These are phyloP conservation scores for Glonium stellatum DNA, from an alignment of 495 filamentous ascomycete genomes.

Conservation along the genomic window DNA sequence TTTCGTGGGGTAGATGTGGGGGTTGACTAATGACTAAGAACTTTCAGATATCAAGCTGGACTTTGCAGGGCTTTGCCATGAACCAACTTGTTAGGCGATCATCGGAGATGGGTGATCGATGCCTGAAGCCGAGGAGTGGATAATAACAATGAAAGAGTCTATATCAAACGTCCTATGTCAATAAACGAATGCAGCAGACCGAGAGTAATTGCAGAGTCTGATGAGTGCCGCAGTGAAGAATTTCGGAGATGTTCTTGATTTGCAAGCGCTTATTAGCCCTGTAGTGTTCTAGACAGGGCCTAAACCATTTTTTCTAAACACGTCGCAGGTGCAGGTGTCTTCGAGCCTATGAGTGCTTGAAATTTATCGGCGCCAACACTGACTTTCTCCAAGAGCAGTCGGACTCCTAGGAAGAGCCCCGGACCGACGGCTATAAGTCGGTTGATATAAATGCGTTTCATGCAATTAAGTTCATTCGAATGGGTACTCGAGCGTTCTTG, in stretches of 20 bases:
- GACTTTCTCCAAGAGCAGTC: slow-evolving; percentile 12
- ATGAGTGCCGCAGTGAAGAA: slow-evolving; percentile 21
- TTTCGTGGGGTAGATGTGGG: too few species aligned
- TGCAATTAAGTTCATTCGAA: slow-evolving; percentile 33
- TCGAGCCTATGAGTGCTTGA: slow-evolving; percentile 28
- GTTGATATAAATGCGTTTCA: slow-evolving; percentile 31
- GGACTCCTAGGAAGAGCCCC: slow-evolving; percentile 30
- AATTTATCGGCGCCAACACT: background rate
- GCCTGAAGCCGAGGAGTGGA: slow-evolving; percentile 20
- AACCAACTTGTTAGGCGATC: slow-evolving; percentile 23
- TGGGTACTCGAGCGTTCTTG: slow-evolving; percentile 31
- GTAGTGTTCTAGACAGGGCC: background rate
- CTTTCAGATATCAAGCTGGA: slow-evolving; percentile 28
- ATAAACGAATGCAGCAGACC: slow-evolving; percentile 31
- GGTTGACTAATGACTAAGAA: background rate
- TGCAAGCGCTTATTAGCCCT: background rate
- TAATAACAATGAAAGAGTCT: background rate
- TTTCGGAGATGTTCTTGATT: slow-evolving; percentile 31
- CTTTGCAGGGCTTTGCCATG: slow-evolving; percentile 24
- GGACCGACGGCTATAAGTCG: slow-evolving; percentile 20
- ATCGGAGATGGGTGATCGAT: slow-evolving; percentile 33
- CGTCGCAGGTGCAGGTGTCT: slow-evolving; percentile 30
- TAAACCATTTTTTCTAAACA: slow-evolving; percentile 5
- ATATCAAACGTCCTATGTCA: slow-evolving; percentile 21
- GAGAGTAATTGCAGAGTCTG: slow-evolving; percentile 26